These are phyloP conservation scores for Geotrichum cucujoidarum DNA, from an alignment of 1,139 yeast species.

Conservation along the genomic window DNA sequence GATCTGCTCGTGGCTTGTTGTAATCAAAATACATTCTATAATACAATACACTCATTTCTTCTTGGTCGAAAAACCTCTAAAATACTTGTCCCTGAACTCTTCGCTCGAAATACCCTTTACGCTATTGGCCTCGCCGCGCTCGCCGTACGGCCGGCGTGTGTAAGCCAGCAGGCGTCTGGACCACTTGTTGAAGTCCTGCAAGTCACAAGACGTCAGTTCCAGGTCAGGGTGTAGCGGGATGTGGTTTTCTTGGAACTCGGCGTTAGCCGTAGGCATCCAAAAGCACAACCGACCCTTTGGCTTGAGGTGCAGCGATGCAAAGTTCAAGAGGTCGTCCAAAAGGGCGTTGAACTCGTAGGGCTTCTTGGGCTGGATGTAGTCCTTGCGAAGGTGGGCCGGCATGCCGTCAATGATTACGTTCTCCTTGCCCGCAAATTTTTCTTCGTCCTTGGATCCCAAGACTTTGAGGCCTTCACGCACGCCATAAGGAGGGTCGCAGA, in stretches of 20 bases:
- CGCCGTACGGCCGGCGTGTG: slow-evolving; percentile 56
- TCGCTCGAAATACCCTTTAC: slow-evolving; percentile 41
- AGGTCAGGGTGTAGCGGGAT: slow-evolving; percentile 76
- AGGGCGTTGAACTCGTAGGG: slow-evolving; percentile 77
- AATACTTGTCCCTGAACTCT: slow-evolving; percentile 75
- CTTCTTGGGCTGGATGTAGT: slow-evolving; percentile 88
- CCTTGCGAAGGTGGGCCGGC: slow-evolving; percentile 69
- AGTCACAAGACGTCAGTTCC: slow-evolving; percentile 66
- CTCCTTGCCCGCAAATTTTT: slow-evolving; percentile 61
- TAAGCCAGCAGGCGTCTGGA: slow-evolving; percentile 80
- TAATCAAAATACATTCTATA: not conserved
- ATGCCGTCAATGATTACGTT: slow-evolving; percentile 67
- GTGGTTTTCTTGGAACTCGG: slow-evolving; percentile 62
- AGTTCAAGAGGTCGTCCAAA: slow-evolving; percentile 68
- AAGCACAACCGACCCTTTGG: slow-evolving; percentile 77
- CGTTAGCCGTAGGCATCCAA: slow-evolving; percentile 98
- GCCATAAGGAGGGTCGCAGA: slow-evolving; percentile 98
- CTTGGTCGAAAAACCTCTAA: slow-evolving; percentile 51
- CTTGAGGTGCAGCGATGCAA: slow-evolving; percentile 67
- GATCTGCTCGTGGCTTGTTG: too few species aligned
- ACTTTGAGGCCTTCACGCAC: slow-evolving; percentile 93
- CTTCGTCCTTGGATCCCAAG: slow-evolving; percentile 73
- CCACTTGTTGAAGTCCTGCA: slow-evolving; percentile 91
- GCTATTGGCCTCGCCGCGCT: slow-evolving; percentile 53
- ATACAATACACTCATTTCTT: not conserved